A percentile compares a stretch with the other conserved stretches of the same genome.
phyloP scores from a whole-genome alignment of 805 yeast species.

The Yarrowia sp. region DNA sequence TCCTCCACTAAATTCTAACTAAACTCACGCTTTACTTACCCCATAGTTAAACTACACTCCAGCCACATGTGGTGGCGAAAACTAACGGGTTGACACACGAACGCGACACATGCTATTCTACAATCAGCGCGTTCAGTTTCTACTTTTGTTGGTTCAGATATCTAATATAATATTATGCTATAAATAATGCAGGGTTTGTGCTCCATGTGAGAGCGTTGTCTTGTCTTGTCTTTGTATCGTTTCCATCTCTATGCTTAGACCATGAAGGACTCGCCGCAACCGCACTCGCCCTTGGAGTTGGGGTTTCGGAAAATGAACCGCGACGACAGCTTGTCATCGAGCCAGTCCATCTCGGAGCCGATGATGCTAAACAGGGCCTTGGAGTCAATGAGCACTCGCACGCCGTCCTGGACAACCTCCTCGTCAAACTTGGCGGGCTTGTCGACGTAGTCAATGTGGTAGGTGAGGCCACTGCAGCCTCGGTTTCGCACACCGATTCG shows the following conservation, averaged over 20 bases:
- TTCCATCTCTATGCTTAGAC: constrained; percentile 56
- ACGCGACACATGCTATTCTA: no score
- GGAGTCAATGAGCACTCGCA: constrained; percentile 89
- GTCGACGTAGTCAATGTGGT: constrained; percentile 87
- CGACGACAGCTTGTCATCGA: constrained; percentile 87
- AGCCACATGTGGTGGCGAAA: no score
- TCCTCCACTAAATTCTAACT: no score
- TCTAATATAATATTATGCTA: constrained; percentile 25
- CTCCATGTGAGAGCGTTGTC: not conserved
- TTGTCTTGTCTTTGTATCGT: constrained; percentile 13
- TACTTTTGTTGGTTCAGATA: no score
- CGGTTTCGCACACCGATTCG: constrained; percentile 94
- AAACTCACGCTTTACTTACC: no score
- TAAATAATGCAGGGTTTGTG: constrained; percentile 33
- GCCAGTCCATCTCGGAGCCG: constrained; percentile 98
- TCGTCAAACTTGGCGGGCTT: constrained; percentile 96
- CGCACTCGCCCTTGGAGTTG: constrained; percentile 96
- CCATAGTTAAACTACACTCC: no score
- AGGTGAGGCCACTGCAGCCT: constrained; percentile 95
- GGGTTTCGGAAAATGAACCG: constrained; percentile 94
- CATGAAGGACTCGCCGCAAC: constrained; percentile 99
- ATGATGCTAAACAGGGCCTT: constrained; percentile 95
- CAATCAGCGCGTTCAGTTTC: no score
- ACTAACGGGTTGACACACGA: no score
- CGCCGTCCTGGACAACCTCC: constrained; percentile 88